Evolutionary conservation across 2,329 filamentous ascomycete species (phyloP), one percentile per base, ranked within the genome.

Genomic region (Alternaria brassicae): DNA sequence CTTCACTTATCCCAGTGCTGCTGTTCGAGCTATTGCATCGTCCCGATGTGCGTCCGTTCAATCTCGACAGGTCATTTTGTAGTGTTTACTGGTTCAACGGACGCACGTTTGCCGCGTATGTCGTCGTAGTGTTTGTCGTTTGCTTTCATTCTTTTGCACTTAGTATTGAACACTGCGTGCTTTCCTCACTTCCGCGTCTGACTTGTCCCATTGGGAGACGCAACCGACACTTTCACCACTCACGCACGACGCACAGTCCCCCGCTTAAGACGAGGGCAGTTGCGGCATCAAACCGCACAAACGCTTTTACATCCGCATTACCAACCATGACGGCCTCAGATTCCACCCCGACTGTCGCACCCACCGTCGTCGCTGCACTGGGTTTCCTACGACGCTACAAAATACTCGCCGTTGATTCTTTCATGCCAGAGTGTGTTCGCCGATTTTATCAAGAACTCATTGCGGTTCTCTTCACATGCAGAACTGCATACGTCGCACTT

Each of bases 351-450:
- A n/a, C 36, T 21, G 17, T 6, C 30, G 47, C 5, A 13, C n/a
- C 21, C 13, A 3, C 28, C 34, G 25, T 17, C 42, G 41, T 10
- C n/a, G 21, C 34, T 25, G 17, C 28, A n/a, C 6, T 34, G 3
- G 27, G 15, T 17, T 32, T 51, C 8, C 19, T 56, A 23, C 12
- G 28, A 27, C 37, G 25, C n/a, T 13, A 12, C 32, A 28, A 15
- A 28, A 48, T 28, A 25, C n/a, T 6, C n/a, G 10, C 41, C 2
- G 27, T 39, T 2, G 41, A 61, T 7, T 51, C 19, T 12, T 25
- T 61, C 30, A 12, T 53, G n/a, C 58, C 58, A 15, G 28, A 45
- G 4, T 30, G 30, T 23, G 6, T 53, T n/a, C 54, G 58, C 17
- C 37, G 36, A 15, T 49, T 58, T 19, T 56, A 60, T n/a, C 12